Conservation (phyloP, 202 grass and related monocot genomes). For the Alloteropsis angusta region DNA sequence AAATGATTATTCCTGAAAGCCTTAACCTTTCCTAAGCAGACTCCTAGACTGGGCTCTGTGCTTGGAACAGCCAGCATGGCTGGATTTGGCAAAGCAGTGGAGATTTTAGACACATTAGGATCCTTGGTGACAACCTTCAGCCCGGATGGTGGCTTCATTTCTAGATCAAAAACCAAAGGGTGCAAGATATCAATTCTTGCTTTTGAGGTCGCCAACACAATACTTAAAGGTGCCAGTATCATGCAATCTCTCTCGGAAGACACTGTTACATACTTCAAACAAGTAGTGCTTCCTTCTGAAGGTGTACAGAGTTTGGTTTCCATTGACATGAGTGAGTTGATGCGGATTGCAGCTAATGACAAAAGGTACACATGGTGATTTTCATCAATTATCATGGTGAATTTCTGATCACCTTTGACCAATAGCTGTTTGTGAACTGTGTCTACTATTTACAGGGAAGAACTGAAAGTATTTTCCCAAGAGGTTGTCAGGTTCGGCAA, state of each 20-base stretch:
- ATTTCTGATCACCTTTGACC: neutral
- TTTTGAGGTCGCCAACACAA: slow-evolving; percentile 76
- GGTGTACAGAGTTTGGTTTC: slow-evolving; percentile 58
- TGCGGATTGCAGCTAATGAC: slow-evolving; percentile 46
- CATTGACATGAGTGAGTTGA: slow-evolving; percentile 37
- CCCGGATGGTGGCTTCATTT: slow-evolving; percentile 38
- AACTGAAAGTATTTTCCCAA: slow-evolving; percentile 46
- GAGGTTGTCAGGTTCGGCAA: slow-evolving; percentile 72
- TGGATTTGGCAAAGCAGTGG: slow-evolving; percentile 64
- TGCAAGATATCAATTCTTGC: slow-evolving; percentile 62
- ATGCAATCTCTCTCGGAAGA: slow-evolving; percentile 56
- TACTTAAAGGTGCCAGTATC: slow-evolving; percentile 52
- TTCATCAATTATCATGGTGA: neutral
- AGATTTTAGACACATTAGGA: slow-evolving; percentile 62
- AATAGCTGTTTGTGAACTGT: neutral
- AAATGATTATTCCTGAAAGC: slow-evolving; percentile 2
- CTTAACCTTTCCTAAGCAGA: slow-evolving; percentile 26
- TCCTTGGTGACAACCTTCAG: slow-evolving; percentile 50
- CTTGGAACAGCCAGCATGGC: slow-evolving; percentile 40
- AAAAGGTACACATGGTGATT: slow-evolving; percentile 45
- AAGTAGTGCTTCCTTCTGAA: slow-evolving; percentile 61
- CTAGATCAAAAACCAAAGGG: slow-evolving; percentile 38
- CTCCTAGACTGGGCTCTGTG: slow-evolving; percentile 36
- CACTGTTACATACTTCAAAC: slow-evolving; percentile 52
- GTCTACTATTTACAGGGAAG: slow-evolving; percentile 35